Conservation (phyloP, 1,284 basidiomycete species). For the Cutaneotrichosporon cavernicola region DNA sequence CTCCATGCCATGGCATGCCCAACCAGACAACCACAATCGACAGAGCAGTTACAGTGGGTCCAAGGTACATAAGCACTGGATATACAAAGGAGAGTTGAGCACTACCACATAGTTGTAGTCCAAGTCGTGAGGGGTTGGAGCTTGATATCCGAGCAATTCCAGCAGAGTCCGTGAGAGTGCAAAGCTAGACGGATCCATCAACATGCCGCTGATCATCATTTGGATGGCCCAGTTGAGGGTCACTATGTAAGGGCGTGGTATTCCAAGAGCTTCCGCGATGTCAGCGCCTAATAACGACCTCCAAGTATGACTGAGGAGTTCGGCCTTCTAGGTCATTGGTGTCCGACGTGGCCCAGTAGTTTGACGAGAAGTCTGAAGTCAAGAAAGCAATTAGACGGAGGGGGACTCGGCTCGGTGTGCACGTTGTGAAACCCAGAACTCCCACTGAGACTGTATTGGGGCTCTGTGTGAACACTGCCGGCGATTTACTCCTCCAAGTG, state of each 20-base stretch:
- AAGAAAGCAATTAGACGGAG: not conserved
- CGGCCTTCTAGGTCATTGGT: not conserved
- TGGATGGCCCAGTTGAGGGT: not conserved
- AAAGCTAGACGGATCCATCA: not conserved
- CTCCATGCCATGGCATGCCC: not conserved
- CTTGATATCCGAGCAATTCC: not conserved
- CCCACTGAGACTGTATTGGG: not conserved
- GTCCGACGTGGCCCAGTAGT: not conserved
- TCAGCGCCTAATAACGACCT: not conserved
- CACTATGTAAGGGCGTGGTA: not conserved
- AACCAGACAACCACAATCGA: no score
- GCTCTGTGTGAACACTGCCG: not conserved
- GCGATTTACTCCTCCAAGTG: not conserved
- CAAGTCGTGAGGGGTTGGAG: not conserved
- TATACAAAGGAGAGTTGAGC: no score
- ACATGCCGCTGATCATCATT: not conserved
- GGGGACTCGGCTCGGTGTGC: no score
- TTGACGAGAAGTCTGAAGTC: not conserved
- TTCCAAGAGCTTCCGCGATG: no score
- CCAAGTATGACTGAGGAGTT: not conserved
- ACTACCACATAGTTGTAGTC: not conserved
- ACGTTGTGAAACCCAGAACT: not conserved
- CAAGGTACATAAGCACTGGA: no score
- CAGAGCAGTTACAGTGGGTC: no score
- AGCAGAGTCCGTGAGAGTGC: not conserved